These are phyloP conservation scores for Hemileccinum rubropunctum DNA, from an alignment of 768 basidiomycete species.

Conservation along the genomic window DNA sequence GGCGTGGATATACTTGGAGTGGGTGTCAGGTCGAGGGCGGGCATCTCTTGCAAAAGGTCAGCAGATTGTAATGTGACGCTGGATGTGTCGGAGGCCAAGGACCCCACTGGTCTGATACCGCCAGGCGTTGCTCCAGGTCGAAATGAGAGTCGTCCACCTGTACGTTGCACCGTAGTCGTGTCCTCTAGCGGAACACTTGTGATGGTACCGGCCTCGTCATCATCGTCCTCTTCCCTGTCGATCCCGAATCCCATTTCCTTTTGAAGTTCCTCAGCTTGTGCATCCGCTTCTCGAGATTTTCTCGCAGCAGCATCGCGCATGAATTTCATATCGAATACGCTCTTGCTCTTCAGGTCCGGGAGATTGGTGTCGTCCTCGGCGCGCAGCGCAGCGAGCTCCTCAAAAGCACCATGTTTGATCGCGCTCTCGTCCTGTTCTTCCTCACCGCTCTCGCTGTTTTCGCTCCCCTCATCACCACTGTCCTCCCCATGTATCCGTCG, in stretches of 20 bases:
- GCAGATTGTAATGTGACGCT: constrained; percentile 66
- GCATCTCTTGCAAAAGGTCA: constrained; percentile 42
- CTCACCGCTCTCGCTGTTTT: constrained; percentile 40
- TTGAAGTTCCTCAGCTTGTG: constrained; percentile 69
- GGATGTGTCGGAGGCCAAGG: constrained; percentile 54
- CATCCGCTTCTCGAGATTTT: constrained; percentile 52
- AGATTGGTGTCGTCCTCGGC: constrained; percentile 33
- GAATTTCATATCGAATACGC: constrained; percentile 95
- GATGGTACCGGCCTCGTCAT: constrained; percentile 25
- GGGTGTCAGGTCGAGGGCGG: constrained; percentile 3
- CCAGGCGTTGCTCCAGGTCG: constrained; percentile 44
- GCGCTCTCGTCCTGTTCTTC: constrained; percentile 38
- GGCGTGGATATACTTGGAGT: constrained; percentile 18
- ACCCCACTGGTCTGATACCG: constrained; percentile 24
- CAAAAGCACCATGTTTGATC: constrained; percentile 69
- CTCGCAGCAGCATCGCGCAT: constrained; percentile 91
- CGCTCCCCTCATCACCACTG: constrained; percentile 53
- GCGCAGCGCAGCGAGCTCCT: constrained; percentile 63
- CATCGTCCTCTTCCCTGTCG: constrained; percentile 30
- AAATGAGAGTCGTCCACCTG: constrained; percentile 65
- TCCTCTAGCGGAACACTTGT: constrained; percentile 33
- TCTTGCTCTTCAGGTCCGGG: constrained; percentile 45
- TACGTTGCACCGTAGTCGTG: constrained; percentile 45
- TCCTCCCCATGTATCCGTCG: constrained; percentile 71
- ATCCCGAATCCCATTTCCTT: constrained; percentile 57